phyloP scores from a whole-genome alignment of 352 stramenopile genomes.

The Globisporangium solare region DNA sequence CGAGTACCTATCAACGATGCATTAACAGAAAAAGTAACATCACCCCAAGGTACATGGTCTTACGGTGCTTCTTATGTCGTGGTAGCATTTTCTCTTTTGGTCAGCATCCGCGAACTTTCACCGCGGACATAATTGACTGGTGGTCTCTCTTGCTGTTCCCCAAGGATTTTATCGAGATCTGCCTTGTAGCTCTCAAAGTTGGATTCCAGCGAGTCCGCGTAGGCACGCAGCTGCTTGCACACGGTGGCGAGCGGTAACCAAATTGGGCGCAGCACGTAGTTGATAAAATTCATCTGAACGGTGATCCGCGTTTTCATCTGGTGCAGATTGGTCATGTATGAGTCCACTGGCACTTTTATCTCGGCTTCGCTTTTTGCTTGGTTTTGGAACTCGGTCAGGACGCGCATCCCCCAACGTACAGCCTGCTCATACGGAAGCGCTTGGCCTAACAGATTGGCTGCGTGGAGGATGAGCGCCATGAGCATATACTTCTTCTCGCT shows the following conservation, averaged over 20 bases:
- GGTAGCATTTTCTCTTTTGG: not conserved
- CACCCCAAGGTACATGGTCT: too few relatives aligned
- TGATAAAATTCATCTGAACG: conserved; percentile 73
- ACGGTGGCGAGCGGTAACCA: conserved; percentile 48
- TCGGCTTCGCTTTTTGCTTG: conserved; percentile 64
- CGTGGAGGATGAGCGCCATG: conserved; percentile 62
- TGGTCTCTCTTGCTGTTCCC: conserved; percentile 18
- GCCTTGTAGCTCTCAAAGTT: conserved; percentile 64
- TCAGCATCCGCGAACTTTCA: conserved; percentile 34
- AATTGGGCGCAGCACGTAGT: conserved; percentile 71
- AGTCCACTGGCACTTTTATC: conserved; percentile 52
- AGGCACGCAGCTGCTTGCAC: conserved; percentile 44
- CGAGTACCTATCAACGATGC: too few relatives aligned
- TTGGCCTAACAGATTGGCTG: conserved; percentile 67
- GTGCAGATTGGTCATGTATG: conserved; percentile 74
- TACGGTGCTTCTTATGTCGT: not conserved
- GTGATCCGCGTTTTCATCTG: conserved; percentile 50
- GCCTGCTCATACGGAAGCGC: conserved; percentile 51
- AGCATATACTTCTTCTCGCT: conserved; percentile 38
- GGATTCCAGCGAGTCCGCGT: conserved; percentile 46
- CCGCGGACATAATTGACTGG: conserved; percentile 33
- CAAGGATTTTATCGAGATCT: conserved; percentile 45
- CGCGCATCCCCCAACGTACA: conserved; percentile 50
- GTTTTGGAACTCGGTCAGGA: conserved; percentile 69
- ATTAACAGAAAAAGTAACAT: not conserved